phyloP scores from a whole-genome alignment of 1,284 basidiomycete species.

The Earliella scabrosa region DNA sequence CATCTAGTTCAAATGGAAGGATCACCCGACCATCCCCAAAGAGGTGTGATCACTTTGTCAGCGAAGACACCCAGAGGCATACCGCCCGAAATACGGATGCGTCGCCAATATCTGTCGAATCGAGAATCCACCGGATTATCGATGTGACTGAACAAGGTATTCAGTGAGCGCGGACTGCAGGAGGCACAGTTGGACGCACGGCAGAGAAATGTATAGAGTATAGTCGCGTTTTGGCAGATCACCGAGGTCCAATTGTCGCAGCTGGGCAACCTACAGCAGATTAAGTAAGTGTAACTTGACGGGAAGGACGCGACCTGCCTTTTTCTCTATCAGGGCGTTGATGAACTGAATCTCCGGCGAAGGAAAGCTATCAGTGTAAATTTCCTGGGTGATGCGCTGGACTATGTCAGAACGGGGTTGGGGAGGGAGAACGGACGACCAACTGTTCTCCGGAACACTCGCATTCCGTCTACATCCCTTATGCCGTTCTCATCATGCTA shows the following conservation, averaged over 20 bases:
- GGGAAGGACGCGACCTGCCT: constrained; percentile 3
- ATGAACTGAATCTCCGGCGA: not conserved
- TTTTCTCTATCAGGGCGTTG: constrained; percentile 11
- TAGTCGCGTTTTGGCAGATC: constrained; percentile 15
- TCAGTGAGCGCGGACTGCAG: too few species aligned
- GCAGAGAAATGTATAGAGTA: constrained; percentile 7
- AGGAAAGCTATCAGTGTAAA: not conserved
- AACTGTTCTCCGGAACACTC: not conserved
- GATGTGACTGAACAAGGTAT: not conserved
- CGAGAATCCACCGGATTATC: not conserved
- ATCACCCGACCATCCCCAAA: constrained; percentile 17
- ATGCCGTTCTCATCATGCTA: not conserved
- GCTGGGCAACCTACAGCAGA: not conserved
- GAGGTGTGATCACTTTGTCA: constrained; percentile 19
- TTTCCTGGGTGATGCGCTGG: not conserved
- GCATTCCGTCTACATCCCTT: not conserved
- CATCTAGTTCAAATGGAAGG: too few species aligned
- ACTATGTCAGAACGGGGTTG: too few species aligned
- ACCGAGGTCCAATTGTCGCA: constrained; percentile 8
- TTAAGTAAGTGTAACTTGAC: not conserved
- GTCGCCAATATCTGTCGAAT: constrained; percentile 4
- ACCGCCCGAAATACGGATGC: constrained; percentile 17
- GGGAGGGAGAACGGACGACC: not conserved
- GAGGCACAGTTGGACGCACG: not conserved
- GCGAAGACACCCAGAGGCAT: constrained; percentile 15